Evolutionary conservation across 2,329 filamentous ascomycete species (phyloP), one percentile per base, ranked within the genome.

Genomic region (Phyllosticta citribraziliensis): DNA sequence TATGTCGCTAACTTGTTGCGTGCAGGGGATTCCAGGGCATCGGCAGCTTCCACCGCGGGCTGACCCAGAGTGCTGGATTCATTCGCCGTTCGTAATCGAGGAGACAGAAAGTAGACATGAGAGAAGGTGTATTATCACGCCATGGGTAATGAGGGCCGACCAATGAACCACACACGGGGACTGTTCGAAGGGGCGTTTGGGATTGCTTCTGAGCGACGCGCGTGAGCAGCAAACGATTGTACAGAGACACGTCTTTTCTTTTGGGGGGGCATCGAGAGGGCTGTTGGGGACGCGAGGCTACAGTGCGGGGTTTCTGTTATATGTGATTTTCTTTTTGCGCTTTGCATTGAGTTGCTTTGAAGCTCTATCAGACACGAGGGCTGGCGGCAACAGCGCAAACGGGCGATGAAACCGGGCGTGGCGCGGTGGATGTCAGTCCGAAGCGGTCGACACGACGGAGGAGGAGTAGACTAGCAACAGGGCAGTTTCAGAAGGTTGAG

Each of bases 11-110:
- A 72, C 61, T 27, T 17, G 0, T 35, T n/a, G 40, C 40, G 52
- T 14, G 24, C 63, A 79, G 77, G 70, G 78, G 78, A 24, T 80
- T 80, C 68, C 76, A 79, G 64, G 76, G 76, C 35, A 80, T 80
- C 56, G 77, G 77, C 27, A 73, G 74, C 2, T 80, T 78, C 65
- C 78, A 80, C 54, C 61, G 61, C 12, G 52, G 57, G 11, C 53
- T 62, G 27, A 62, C 55, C 53, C 61, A 62, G 25, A 57, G 56
- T 20, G 33, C 55, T 9, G 56, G 60, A 51, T 58, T 58, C 56
- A 58, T 62, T 20, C 60, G 60, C 51, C 60, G 60, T 14, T 52
- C 55, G n/a, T 62, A 25, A 62, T 12, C 14, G 40, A 47, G 12
- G 19, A 30, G 9, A 60, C n/a, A 27, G 22, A 19, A 19, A 25